phyloP scores from a whole-genome alignment of 2,329 filamentous ascomycete species.

The Blumeria hordei region DNA sequence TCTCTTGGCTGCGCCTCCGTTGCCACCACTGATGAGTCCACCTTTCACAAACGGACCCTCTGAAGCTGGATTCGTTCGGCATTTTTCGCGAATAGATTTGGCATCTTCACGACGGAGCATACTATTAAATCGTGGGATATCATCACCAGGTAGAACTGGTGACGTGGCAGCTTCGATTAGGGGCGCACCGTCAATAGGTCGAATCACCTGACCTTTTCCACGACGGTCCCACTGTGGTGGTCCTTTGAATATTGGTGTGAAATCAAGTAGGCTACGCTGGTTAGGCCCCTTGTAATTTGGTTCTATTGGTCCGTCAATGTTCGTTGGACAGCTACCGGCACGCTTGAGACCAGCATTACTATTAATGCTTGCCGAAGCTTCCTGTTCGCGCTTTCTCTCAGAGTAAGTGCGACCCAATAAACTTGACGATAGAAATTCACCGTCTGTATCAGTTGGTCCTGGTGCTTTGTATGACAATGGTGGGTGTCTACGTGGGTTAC shows the following conservation, averaged over 20 bases:
- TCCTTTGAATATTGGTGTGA: conserved; percentile 39
- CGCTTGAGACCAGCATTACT: conserved; percentile 1
- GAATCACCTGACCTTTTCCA: conserved; percentile 25
- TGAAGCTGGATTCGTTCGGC: neutral
- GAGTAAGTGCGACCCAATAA: conserved; percentile 26
- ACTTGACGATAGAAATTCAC: conserved; percentile 21
- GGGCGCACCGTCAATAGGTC: conserved; percentile 18
- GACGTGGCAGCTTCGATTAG: conserved; percentile 22
- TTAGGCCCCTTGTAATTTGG: neutral
- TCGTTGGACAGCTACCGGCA: conserved; percentile 7
- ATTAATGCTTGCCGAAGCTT: neutral
- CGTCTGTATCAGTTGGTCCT: conserved; percentile 6
- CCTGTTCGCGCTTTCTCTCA: conserved; percentile 18
- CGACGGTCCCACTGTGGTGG: conserved; percentile 32
- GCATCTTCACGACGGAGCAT: neutral
- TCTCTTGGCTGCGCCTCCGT: neutral
- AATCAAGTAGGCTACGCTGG: conserved; percentile 38
- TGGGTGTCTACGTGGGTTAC: conserved; percentile 12
- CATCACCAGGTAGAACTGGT: conserved; percentile 3
- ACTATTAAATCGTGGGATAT: neutral
- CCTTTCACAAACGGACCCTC: conserved; percentile 1
- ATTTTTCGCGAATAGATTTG: neutral
- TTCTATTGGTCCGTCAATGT: neutral
- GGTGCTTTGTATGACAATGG: conserved; percentile 9
- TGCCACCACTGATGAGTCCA: neutral